A percentile compares a stretch with the other conserved stretches of the same genome.
These are phyloP conservation scores for Phytopythium sindhum DNA, from an alignment of 352 stramenopile species.

Conservation along the genomic window DNA sequence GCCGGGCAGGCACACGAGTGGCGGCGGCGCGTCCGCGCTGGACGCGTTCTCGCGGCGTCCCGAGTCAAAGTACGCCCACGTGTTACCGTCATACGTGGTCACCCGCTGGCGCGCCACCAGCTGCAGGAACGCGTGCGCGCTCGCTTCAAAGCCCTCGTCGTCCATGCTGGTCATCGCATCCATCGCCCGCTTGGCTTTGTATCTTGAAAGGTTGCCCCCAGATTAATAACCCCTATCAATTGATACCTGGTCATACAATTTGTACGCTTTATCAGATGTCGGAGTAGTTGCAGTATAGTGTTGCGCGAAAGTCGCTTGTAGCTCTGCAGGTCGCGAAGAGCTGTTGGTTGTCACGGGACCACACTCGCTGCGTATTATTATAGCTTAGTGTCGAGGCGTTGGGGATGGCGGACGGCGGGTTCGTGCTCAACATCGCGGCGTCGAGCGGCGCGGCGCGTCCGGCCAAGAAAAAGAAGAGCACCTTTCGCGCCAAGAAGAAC, in stretches of 20 bases:
- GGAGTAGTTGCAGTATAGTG: not conserved
- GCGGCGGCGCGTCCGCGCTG: slow-evolving; percentile 15
- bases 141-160: slow-evolving; percentile 4
- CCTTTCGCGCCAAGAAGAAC: slow-evolving; percentile 74
- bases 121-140: slow-evolving; percentile 57
- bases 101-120: slow-evolving; percentile 58
- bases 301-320: slow-evolving; percentile 3
- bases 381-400: not conserved
- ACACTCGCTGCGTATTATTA: not conserved
- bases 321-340: not conserved
- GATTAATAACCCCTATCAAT: not conserved
- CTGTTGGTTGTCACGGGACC: slow-evolving; percentile 8
- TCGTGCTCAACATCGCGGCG: slow-evolving; percentile 80
- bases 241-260: not conserved
- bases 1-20: slow-evolving; percentile 66
- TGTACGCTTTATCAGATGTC: not conserved
- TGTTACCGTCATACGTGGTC: slow-evolving; percentile 74
- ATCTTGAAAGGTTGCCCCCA: slow-evolving; percentile 8
- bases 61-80: slow-evolving; percentile 76
- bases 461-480: slow-evolving; percentile 75
- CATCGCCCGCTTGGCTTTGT: not conserved
- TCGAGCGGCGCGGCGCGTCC: slow-evolving; percentile 33
- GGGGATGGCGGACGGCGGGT: slow-evolving; percentile 38
- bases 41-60: slow-evolving; percentile 30
- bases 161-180: slow-evolving; percentile 11